These are phyloP conservation scores for Perkinsus olseni DNA, from an alignment of 169 alveolate species.

Conservation along the genomic window DNA sequence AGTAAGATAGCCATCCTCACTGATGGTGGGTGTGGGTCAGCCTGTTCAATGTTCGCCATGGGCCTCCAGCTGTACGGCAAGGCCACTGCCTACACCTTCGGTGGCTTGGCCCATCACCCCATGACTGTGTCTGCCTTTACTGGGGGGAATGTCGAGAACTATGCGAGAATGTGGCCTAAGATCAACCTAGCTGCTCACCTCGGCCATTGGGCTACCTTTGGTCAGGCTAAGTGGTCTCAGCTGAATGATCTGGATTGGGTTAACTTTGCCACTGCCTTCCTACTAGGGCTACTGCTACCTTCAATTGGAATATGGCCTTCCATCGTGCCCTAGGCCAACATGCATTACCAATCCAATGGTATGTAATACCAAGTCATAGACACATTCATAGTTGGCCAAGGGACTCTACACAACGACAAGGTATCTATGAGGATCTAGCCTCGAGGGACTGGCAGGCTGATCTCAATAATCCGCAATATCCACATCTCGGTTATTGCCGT, in stretches of 20 bases:
- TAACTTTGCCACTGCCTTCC: background rate
- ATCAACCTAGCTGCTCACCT: background rate
- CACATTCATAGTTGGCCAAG: background rate
- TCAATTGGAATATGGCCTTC: background rate
- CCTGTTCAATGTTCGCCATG: background rate
- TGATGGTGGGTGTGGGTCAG: background rate
- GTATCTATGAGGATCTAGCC: background rate
- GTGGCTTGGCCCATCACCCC: background rate
- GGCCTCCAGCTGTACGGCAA: background rate
- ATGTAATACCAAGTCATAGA: background rate
- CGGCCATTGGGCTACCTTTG: background rate
- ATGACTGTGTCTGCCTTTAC: background rate
- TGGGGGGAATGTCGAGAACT: background rate
- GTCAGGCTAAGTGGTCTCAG: background rate
- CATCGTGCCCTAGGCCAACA: background rate
- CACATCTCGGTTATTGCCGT: background rate
- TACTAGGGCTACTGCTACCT: background rate
- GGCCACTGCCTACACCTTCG: background rate
- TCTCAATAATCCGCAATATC: background rate
- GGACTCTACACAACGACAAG: background rate
- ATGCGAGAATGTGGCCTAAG: background rate
- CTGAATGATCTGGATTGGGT: background rate
- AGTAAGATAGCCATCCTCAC: background rate
- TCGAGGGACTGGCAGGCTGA: background rate
- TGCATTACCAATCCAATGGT: background rate